A percentile compares a stretch with the other conserved stretches of the same genome.
Conservation (phyloP, 1,139 yeast genomes). For the Eremothecium cymbalariae region DNA sequence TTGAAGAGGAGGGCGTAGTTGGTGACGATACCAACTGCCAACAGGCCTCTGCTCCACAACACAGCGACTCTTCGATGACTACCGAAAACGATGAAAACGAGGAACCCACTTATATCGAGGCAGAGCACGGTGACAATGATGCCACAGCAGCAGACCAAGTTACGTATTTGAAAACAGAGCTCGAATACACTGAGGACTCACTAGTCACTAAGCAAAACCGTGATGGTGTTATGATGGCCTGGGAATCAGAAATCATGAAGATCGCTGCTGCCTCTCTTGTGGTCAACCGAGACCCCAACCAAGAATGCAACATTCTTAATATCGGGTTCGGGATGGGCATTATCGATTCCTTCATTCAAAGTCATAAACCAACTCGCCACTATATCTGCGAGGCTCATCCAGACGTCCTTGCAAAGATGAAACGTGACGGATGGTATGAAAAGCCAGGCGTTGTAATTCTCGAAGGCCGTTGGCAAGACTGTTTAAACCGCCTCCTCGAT, state of each 20-base stretch:
- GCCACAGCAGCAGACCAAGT: conserved; percentile 56
- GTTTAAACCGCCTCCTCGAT: conserved; percentile 54
- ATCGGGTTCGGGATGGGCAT: conserved; percentile 98
- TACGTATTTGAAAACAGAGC: conserved; percentile 56
- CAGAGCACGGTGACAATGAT: too few relatives aligned
- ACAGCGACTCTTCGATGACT: conserved; percentile 18
- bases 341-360: conserved; percentile 71
- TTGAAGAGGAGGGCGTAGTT: conserved; percentile 29
- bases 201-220: conserved; percentile 61
- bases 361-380: conserved; percentile 52
- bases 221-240: conserved; percentile 97
- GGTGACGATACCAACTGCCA: conserved; percentile 16
- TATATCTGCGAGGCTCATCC: conserved; percentile 95
- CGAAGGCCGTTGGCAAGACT: conserved; percentile 90
- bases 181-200: conserved; percentile 64
- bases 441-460: conserved; percentile 62
- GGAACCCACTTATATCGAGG: conserved; percentile 21
- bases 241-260: conserved; percentile 83
- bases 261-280: conserved; percentile 68
- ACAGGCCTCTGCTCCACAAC: conserved; percentile 16
- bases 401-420: conserved; percentile 65
- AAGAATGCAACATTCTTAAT: conserved; percentile 51
- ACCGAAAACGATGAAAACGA: conserved; percentile 14
- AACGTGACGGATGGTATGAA: conserved; percentile 76
- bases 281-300: conserved; percentile 34